Conservation (phyloP, 164 flowering plant species). For the Santalum album region DNA sequence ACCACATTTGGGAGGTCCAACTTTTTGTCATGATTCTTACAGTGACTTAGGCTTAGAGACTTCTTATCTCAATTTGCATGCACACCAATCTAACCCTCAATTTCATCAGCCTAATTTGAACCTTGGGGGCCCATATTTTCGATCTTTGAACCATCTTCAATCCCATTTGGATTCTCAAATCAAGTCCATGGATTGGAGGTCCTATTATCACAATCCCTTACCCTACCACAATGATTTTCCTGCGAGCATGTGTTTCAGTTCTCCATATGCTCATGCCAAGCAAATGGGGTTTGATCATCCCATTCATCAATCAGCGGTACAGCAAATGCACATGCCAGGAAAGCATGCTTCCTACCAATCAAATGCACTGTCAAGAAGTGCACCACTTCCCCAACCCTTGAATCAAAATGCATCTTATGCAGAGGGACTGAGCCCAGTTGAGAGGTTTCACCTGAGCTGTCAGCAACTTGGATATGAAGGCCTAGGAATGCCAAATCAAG, state of each 20-base stretch:
- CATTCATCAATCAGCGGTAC: background rate
- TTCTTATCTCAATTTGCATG: background rate
- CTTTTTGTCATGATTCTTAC: background rate
- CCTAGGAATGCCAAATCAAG: slow-evolving; percentile 6
- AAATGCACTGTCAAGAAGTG: background rate
- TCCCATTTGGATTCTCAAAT: background rate
- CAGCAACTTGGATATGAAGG: slow-evolving; percentile 2
- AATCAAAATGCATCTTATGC: background rate
- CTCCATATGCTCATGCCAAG: background rate
- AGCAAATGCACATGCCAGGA: background rate
- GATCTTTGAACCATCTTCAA: background rate
- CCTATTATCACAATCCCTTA: background rate
- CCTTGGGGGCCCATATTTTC: background rate
- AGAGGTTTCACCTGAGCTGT: slow-evolving; percentile 1
- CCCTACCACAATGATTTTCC: background rate
- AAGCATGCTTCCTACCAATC: background rate
- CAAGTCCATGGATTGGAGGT: background rate
- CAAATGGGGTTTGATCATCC: slow-evolving; percentile 6
- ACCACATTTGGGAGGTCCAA: slow-evolving; percentile 1
- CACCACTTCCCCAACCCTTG: background rate
- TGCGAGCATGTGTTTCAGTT: background rate
- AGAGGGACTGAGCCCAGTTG: slow-evolving; percentile 3
- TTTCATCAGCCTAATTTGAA: background rate
- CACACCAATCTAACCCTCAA: slow-evolving; percentile 3
- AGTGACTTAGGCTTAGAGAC: background rate